These are phyloP conservation scores for Blastobotrys ciferrii DNA, from an alignment of 1,139 yeast genomes.

Conservation along the genomic window DNA sequence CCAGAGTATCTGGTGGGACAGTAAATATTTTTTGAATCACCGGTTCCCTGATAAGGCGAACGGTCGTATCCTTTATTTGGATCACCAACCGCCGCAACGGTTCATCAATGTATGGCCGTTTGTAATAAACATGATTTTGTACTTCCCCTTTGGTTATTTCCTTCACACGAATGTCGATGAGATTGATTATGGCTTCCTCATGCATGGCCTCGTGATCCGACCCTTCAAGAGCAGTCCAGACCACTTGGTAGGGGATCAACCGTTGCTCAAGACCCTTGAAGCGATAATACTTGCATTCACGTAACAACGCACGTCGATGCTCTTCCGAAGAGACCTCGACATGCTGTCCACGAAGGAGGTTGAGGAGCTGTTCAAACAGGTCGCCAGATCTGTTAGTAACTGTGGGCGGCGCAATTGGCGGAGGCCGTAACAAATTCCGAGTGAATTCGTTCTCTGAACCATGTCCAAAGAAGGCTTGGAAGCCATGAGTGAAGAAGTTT, in stretches of 20 bases:
- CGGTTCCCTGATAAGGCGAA: slow-evolving; percentile 2
- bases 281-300: slow-evolving; percentile 76
- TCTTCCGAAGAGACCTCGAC: slow-evolving; percentile 48
- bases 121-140: slow-evolving; percentile 31
- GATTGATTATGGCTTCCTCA: slow-evolving; percentile 57
- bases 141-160: slow-evolving; percentile 11
- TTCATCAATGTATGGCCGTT: slow-evolving; percentile 58
- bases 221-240: slow-evolving; percentile 50
- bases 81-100: slow-evolving; percentile 52
- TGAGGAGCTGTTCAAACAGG: slow-evolving; percentile 60
- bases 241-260: slow-evolving; percentile 52
- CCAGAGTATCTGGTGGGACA: slow-evolving; percentile 2
- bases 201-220: slow-evolving; percentile 12
- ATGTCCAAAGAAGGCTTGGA: slow-evolving; percentile 50
- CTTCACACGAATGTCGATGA: slow-evolving; percentile 43
- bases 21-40: neutral
- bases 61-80: slow-evolving; percentile 45
- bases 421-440: slow-evolving; percentile 56
- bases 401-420: slow-evolving; percentile 62
- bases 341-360: slow-evolving; percentile 54
- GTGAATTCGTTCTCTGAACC: slow-evolving; percentile 42
- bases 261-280: slow-evolving; percentile 73
- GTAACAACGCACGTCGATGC: slow-evolving; percentile 55
- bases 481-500: slow-evolving; percentile 68
- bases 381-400: slow-evolving; percentile 54